Evolutionary conservation across 768 basidiomycete species (phyloP), one percentile per base, ranked within the genome.

Genomic region (Daedaleopsis nitida): DNA sequence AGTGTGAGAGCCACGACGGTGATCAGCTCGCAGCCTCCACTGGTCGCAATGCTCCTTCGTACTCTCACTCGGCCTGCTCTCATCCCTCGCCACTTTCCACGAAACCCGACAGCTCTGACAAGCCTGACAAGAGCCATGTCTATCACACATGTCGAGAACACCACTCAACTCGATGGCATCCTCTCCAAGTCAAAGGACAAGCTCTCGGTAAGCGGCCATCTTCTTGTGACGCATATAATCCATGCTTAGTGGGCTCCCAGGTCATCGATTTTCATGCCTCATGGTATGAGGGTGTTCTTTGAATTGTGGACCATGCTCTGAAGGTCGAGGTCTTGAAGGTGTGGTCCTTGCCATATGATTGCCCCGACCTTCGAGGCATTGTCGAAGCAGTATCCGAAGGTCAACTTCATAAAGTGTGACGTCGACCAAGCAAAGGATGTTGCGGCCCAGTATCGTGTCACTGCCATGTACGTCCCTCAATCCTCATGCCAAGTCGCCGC

Each of bases 251-350:
- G 32, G 24, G 14, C 13, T 2, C 34, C 6, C 51, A 91, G 90
- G 87, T 94, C 60, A 91, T 94, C 62, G 92, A 94, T 74, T 94
- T 94, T 69, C 89, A 92, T 72, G 92, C 92, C 57, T 83, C 86
- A 62, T 94, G 92, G 92, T 91, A 65, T 65, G 23, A 32, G 27
- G 27, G 27, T 32, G 4, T 32, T 32, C 27, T 3, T 32, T 32
- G 27, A 32, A 32, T 32, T 32, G 27, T 32, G 27, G 27, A 32
- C 27, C 27, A 7, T 32, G 27, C 35, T 21, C 48, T 70, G 48
- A 65, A 59, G 34, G 45, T n/a, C n/a, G n/a, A n/a, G n/a, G n/a
- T n/a, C 58, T 16, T 48, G 43, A 65, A 92, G 91, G 92, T 94
- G 92, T 80, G 87, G 89, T 1, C 92, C 92, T 38, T 94, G 92